phyloP scores from a whole-genome alignment of 768 basidiomycete species.

The Panaeolus papilionaceus region DNA sequence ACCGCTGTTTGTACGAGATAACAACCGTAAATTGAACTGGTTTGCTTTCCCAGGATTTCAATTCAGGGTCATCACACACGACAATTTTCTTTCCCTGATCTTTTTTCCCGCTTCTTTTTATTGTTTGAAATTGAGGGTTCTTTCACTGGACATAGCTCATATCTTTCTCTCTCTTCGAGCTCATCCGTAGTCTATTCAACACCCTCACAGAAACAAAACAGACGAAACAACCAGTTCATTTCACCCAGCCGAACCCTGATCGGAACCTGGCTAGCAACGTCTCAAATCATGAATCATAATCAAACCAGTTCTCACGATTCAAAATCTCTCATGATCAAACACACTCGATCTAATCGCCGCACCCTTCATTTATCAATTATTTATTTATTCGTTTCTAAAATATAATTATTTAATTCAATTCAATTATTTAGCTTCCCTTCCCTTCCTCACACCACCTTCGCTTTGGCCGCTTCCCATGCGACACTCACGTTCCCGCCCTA shows the following conservation, averaged over 20 bases:
- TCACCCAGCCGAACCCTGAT: background rate
- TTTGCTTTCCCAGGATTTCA: conserved; percentile 12
- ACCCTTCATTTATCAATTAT: background rate
- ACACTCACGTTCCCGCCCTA: background rate
- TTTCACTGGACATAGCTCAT: background rate
- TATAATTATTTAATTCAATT: no score
- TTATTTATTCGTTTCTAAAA: background rate
- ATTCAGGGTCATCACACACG: conserved; percentile 12
- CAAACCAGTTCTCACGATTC: conserved; percentile 14
- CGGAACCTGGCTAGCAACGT: conserved; percentile 13
- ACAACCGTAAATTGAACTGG: conserved; percentile 19
- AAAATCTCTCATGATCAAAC: conserved; percentile 11
- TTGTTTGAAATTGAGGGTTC: background rate
- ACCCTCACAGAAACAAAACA: background rate
- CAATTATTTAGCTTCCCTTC: background rate
- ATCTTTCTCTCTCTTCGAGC: no score
- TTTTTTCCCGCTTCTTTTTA: background rate
- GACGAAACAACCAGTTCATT: conserved; percentile 5
- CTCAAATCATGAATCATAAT: conserved; percentile 12
- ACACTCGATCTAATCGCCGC: conserved; percentile 18
- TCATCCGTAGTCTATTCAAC: background rate
- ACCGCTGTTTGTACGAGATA: conserved; percentile 37
- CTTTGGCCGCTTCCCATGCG: background rate
- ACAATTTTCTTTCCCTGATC: conserved; percentile 1
- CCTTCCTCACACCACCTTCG: background rate